phyloP scores from a whole-genome alignment of 1,284 basidiomycete species.

The Cryptococcus maquisensis region DNA sequence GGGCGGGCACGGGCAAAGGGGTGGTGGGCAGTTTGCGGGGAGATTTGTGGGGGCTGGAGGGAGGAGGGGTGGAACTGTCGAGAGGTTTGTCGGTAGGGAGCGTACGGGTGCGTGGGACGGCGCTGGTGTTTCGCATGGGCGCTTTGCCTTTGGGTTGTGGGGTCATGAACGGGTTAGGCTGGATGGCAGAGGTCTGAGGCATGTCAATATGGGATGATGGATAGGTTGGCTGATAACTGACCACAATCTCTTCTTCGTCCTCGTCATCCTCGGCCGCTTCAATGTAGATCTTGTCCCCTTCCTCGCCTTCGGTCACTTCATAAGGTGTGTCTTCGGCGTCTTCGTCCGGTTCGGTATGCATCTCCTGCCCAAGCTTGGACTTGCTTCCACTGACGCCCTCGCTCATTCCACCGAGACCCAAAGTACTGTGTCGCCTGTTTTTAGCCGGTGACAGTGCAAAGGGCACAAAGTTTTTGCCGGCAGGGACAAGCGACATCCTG shows the following conservation, averaged over 20 bases:
- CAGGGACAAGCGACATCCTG: constrained; percentile 39
- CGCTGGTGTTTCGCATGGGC: constrained; percentile 26
- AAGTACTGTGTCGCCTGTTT: constrained; percentile 19
- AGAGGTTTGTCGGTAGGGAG: background rate
- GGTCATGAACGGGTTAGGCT: constrained; percentile 30
- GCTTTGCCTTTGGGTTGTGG: constrained; percentile 27
- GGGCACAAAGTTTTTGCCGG: constrained; percentile 37
- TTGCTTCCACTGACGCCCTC: background rate
- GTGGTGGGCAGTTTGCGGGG: background rate
- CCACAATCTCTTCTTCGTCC: constrained; percentile 1
- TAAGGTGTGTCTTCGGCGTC: constrained; percentile 19
- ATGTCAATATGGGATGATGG: background rate
- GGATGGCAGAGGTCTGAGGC: constrained; percentile 14
- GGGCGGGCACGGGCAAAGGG: constrained; percentile 20
- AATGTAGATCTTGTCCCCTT: constrained; percentile 40
- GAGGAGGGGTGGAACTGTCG: background rate
- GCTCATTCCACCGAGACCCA: constrained; percentile 10
- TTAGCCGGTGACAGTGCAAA: constrained; percentile 26
- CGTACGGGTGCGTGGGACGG: constrained; percentile 25
- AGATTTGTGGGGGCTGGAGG: background rate
- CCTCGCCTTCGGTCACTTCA: constrained; percentile 33
- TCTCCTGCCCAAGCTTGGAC: constrained; percentile 13
- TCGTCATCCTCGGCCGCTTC: constrained; percentile 26
- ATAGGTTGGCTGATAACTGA: background rate
- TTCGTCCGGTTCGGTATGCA: constrained; percentile 5